Percentiles rank a stretch among this genome's conserved stretches.
These are phyloP conservation scores for Mycotypha africana DNA, from an alignment of 371 early-diverging fungal genomes.

Conservation along the genomic window DNA sequence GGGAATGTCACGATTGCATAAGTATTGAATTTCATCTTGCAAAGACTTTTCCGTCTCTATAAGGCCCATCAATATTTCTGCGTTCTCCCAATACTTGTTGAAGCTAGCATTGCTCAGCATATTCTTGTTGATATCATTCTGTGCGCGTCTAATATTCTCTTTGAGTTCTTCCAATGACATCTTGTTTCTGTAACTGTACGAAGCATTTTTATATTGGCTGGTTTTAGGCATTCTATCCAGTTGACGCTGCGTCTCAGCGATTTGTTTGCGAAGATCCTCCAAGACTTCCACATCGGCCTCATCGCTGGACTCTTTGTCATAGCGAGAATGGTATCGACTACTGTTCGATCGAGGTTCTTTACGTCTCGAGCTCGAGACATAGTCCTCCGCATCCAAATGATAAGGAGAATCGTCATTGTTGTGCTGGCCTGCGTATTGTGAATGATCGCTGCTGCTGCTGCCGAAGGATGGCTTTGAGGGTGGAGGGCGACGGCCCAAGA, in stretches of 20 bases:
- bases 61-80: constrained; percentile 25
- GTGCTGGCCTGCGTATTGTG: constrained; percentile 2
- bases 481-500: constrained; percentile 33
- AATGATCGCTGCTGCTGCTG: background rate
- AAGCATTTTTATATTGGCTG: background rate
- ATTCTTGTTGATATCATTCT: constrained; percentile 26
- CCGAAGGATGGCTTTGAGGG: constrained; percentile 17
- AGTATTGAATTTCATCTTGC: constrained; percentile 39
- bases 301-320: constrained; percentile 10
- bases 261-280: constrained; percentile 41
- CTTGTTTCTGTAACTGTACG: constrained; percentile 3
- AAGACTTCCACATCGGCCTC: constrained; percentile 15
- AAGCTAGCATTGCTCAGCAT: constrained; percentile 12
- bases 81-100: constrained; percentile 25
- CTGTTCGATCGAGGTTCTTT: constrained; percentile 15
- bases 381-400: constrained; percentile 30
- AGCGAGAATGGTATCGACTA: constrained; percentile 7
- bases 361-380: constrained; percentile 53
- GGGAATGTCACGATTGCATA: constrained; percentile 49
- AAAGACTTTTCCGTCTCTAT: constrained; percentile 35
- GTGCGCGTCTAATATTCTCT: constrained; percentile 35
- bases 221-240: constrained; percentile 15
- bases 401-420: constrained; percentile 8
- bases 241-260: constrained; percentile 39
- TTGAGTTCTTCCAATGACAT: constrained; percentile 43